Evolutionary conservation across 2,329 filamentous ascomycete genomes (phyloP).

Genomic region (Cylindrodendrum hubeiense): DNA sequence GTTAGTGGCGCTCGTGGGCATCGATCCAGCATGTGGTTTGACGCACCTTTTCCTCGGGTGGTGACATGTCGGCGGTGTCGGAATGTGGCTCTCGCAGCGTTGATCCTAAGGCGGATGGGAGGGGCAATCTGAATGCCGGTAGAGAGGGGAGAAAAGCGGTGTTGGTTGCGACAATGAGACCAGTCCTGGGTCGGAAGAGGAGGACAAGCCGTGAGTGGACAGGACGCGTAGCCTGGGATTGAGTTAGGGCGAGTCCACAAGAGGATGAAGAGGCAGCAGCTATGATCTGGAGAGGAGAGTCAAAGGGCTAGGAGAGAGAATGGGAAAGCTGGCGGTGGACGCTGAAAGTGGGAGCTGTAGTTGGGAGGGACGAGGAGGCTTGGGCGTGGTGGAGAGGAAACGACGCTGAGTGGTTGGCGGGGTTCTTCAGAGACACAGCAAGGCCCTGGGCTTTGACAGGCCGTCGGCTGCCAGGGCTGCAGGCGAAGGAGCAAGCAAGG

Average conservation of each 20-base stretch:
- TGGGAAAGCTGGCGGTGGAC: slow-evolving; percentile 28
- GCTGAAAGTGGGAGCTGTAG: slow-evolving; percentile 13
- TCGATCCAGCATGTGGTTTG: slow-evolving; percentile 1
- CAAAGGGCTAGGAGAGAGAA: slow-evolving; percentile 12
- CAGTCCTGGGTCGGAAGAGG: slow-evolving; percentile 4
- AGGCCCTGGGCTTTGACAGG: slow-evolving; percentile 35
- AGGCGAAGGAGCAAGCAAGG: slow-evolving; percentile 15
- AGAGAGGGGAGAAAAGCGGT: slow-evolving; percentile 20
- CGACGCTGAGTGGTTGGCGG: slow-evolving; percentile 34
- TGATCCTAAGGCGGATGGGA: slow-evolving; percentile 25
- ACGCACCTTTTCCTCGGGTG: slow-evolving; percentile 50
- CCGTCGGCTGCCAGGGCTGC: slow-evolving; percentile 35
- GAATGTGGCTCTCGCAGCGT: slow-evolving; percentile 27
- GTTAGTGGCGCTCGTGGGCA: slow-evolving; percentile 25
- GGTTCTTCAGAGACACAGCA: slow-evolving; percentile 31
- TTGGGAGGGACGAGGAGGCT: slow-evolving; percentile 25
- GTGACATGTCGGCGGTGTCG: slow-evolving; percentile 44
- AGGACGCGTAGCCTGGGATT: slow-evolving; percentile 14
- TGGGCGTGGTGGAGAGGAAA: slow-evolving; percentile 27
- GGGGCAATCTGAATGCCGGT: slow-evolving; percentile 14
- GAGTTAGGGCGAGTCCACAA: slow-evolving; percentile 5
- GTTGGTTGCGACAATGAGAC: slow-evolving; percentile 14
- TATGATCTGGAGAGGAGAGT: slow-evolving; percentile 2
- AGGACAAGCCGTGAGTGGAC: slow-evolving; percentile 10
- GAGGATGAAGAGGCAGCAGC: slow-evolving; percentile 3